A percentile compares a stretch with the other conserved stretches of the same genome.
Conservation (phyloP, 257 asterid genomes). For the Cinchona pubescens region DNA sequence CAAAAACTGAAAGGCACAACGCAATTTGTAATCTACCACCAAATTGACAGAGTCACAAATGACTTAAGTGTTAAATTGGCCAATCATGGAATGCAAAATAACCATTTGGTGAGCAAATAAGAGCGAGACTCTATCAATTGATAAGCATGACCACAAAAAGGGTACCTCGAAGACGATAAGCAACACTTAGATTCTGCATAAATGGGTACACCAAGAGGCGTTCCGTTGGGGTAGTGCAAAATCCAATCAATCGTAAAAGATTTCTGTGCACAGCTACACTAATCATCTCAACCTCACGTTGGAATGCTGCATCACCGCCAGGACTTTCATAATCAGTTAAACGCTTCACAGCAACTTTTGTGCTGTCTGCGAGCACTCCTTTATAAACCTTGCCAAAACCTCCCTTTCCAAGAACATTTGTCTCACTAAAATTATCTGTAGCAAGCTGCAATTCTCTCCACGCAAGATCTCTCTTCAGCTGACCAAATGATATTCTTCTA, state of each 20-base stretch:
- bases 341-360: conserved; percentile 90
- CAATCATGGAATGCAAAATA: no score
- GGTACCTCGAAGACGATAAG: conserved; percentile 88
- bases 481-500: conserved; percentile 86
- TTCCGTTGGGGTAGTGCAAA: conserved; percentile 91
- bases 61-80: background rate
- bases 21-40: background rate
- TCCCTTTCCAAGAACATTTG: conserved; percentile 89
- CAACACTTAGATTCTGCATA: conserved; percentile 94
- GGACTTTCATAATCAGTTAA: conserved; percentile 87
- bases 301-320: conserved; percentile 92
- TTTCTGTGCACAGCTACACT: conserved; percentile 96
- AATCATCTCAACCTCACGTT: conserved; percentile 97
- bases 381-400: conserved; percentile 95
- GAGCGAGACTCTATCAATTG: background rate
- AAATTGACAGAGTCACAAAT: background rate
- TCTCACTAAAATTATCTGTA: conserved; percentile 80
- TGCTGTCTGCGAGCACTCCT: conserved; percentile 71
- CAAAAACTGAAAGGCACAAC: background rate
- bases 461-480: conserved; percentile 78
- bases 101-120: background rate
- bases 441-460: conserved; percentile 95
- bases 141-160: background rate
- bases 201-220: conserved; percentile 88
- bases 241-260: conserved; percentile 78